Base-by-base conservation (phyloP, 257 asterid genomes). In the Solanum rostratum region DNA sequence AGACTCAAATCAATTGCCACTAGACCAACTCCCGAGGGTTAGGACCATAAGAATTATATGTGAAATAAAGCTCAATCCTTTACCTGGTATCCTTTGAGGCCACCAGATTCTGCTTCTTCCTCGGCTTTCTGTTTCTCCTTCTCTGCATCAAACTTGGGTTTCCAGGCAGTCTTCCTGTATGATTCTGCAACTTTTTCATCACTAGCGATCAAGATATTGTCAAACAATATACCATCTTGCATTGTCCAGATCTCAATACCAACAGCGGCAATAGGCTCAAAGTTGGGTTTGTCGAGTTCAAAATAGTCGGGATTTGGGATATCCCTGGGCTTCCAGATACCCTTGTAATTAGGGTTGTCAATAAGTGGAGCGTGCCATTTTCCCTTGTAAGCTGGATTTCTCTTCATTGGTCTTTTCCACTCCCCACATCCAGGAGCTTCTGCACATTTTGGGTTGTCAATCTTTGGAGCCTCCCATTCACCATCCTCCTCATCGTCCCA, bases 401-500 rank as follows among this genome's bases (percentile, higher is more conserved):
- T 89, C 91, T 91, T 96, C 94, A 84, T 87, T 49, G 98, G 98
- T 82, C 91, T 91, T 91, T 92, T 96, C 99, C 99, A 96, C 90
- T 90, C 97, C 7, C 99, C 99, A 71, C 99, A 96, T 41, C 99
- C 99, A 86, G 99, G 97, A 83, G 93, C 97, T 79, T 89, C 97
- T 1, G 81, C 86, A 84, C 99, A 96, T 84, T 87, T 93, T 0
- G 97, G 98, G 90, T 96, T 96, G 80, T 95, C 97, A 66, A 91
- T 82, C 82, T 96, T 95, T 0, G 99, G 98, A 15, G 98, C 93
- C 89, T 96, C 99, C 99, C 99, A 96, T 66, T 90, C 95, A 85
- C 99, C 99, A 89, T 96, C 99, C 90, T 97, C 99, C 53, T 97
- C 98, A 68, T 97, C 98, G 83, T 94, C 98, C 99, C 99, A 97